Evolutionary conservation across 306 rosid genomes (phyloP), one percentile per base, ranked within the genome.

Genomic region (Prunus persica): DNA sequence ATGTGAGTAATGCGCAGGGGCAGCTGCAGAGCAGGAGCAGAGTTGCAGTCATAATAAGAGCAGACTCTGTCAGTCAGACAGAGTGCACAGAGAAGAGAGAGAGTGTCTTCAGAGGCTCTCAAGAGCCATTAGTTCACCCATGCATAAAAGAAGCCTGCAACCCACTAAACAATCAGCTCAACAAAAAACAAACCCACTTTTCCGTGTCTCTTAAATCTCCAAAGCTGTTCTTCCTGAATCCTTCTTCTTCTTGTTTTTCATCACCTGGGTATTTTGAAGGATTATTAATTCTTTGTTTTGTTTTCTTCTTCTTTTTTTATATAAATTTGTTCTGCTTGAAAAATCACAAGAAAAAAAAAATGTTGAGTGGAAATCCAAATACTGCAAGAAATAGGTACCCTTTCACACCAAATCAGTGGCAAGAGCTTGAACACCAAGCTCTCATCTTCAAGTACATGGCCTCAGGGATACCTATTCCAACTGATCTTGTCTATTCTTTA

Each of bases 361-460:
- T 83, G 95, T 73, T 88, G 87, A 86, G 73, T 76, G 82, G 83
- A 71, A 84, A 70, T 78, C 71, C 87, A 65, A 64, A 54, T 60
- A 51, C 79, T 41, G 61, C 83, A 67, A 87, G 87, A 69, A 88
- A 80, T 60, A 89, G 87, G 87, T 87, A 90, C 56, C 93, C 88
- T 77, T 96, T 96, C 87, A 91, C 99, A 54, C 76, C 93, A 79
- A 74, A 88, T 52, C 99, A 96, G 71, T 96, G 99, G 99, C 99
- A 96, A 76, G 99, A 96, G 75, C 98, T 96, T 61, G 99, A 96
- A 67, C 98, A 92, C 58, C 99, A 96, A 83, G 97, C 99, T 47
- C 91, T 96, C 30, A 87, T 96, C 84, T 96, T 89, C 83, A 96
- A 96, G 27, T 89, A 91, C 86, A 96, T 96, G 97, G 89, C 89